These are phyloP conservation scores for Tubosaeta brunneosetosa DNA, from an alignment of 768 basidiomycete genomes.

Conservation along the genomic window DNA sequence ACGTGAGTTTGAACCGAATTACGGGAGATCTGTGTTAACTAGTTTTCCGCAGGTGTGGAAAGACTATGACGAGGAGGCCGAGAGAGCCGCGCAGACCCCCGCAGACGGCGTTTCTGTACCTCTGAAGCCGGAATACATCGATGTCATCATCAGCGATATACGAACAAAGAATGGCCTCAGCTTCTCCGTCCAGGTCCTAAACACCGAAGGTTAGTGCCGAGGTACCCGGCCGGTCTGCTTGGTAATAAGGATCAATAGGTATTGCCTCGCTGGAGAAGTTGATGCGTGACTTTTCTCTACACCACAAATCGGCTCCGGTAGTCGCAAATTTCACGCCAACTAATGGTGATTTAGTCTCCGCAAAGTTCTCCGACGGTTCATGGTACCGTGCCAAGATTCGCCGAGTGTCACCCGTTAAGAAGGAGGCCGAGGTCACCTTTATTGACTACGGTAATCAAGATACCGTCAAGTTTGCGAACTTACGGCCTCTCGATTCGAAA, in stretches of 20 bases:
- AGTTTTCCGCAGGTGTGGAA: slow-evolving; percentile 67
- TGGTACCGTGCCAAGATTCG: slow-evolving; percentile 97
- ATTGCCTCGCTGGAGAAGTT: slow-evolving; percentile 89
- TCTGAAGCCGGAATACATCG: slow-evolving; percentile 81
- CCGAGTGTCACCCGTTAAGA: slow-evolving; percentile 80
- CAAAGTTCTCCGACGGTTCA: slow-evolving; percentile 87
- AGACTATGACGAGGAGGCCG: slow-evolving; percentile 73
- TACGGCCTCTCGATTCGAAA: slow-evolving; percentile 84
- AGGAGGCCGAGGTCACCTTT: slow-evolving; percentile 92
- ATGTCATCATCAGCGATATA: slow-evolving; percentile 89
- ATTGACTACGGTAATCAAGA: slow-evolving; percentile 97
- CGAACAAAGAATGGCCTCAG: slow-evolving; percentile 66
- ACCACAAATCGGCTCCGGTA: slow-evolving; percentile 65
- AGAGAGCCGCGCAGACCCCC: slow-evolving; percentile 45
- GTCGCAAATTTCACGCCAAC: slow-evolving; percentile 74
- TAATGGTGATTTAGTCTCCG: slow-evolving; percentile 87
- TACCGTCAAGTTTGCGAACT: slow-evolving; percentile 71
- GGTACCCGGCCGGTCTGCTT: background rate
- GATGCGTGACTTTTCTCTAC: slow-evolving; percentile 88
- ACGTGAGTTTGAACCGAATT: slow-evolving; percentile 47
- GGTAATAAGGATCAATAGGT: slow-evolving; percentile 41
- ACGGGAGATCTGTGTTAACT: background rate
- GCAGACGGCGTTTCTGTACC: slow-evolving; percentile 46
- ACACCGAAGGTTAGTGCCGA: slow-evolving; percentile 67
- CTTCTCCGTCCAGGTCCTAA: slow-evolving; percentile 92